A percentile compares a stretch with the other conserved stretches of the same genome.
phyloP scores from a whole-genome alignment of 2,329 filamentous ascomycete species.

The Botrytis fragariae region DNA sequence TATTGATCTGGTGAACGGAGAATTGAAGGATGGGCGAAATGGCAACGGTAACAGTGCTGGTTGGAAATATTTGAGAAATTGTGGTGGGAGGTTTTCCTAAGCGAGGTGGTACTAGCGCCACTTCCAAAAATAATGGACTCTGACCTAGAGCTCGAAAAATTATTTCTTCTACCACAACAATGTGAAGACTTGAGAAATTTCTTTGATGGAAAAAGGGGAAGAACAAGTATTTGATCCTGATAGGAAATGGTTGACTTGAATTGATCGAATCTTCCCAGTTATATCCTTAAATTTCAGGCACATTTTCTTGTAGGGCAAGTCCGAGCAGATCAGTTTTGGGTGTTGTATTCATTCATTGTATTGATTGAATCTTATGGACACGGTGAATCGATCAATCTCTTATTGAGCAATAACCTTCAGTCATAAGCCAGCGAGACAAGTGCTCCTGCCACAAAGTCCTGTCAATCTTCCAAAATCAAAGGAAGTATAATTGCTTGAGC shows the following conservation, averaged over 20 bases:
- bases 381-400: neutral
- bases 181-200: neutral
- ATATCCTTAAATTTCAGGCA: conserved; percentile 19
- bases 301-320: neutral
- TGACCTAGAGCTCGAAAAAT: neutral
- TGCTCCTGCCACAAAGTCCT: neutral
- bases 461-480: neutral
- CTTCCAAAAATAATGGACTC: conserved; percentile 7
- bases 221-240: neutral
- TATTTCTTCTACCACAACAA: conserved; percentile 1
- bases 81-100: conserved; percentile 22
- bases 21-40: conserved; percentile 18
- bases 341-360: neutral
- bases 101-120: conserved; percentile 19
- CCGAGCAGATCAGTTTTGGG: conserved; percentile 2
- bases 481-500: neutral
- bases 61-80: conserved; percentile 22
- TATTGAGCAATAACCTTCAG: neutral
- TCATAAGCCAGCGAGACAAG: neutral
- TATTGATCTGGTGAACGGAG: conserved; percentile 28
- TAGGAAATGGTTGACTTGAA: neutral
- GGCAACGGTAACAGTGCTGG: conserved; percentile 6
- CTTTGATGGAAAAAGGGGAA: neutral
- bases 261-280: neutral
- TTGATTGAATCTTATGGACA: neutral